Conservation (phyloP, 257 asterid species). For the Linaria vulgaris region DNA sequence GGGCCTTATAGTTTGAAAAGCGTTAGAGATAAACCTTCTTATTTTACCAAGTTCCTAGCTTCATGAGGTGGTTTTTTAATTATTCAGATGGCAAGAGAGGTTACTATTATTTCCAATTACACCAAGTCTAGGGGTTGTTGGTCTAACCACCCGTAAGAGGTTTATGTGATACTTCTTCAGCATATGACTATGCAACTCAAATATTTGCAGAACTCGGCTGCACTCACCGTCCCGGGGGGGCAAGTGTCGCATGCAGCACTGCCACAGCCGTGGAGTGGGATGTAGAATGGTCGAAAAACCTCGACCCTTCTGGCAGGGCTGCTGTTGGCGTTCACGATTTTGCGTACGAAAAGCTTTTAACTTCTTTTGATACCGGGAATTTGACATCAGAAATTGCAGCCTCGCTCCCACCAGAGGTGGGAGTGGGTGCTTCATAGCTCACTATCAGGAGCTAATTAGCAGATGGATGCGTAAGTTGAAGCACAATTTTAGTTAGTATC, state of each 20-base stretch:
- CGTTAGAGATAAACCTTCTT: no score
- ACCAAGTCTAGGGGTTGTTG: no score
- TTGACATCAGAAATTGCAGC: slow-evolving; percentile 34
- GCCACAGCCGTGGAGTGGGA: slow-evolving; percentile 89
- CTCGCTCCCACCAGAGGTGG: slow-evolving; percentile 39
- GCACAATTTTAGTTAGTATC: slow-evolving; percentile 4
- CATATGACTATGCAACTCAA: background rate
- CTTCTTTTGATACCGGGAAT: slow-evolving; percentile 35
- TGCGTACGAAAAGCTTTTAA: slow-evolving; percentile 49
- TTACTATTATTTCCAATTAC: no score
- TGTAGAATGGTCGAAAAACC: slow-evolving; percentile 78
- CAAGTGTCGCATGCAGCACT: slow-evolving; percentile 92
- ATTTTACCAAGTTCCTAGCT: no score
- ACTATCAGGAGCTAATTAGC: slow-evolving; percentile 56
- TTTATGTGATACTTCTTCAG: no score
- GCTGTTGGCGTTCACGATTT: slow-evolving; percentile 87
- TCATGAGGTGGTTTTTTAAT: no score
- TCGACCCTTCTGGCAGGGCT: slow-evolving; percentile 94
- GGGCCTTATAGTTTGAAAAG: no score
- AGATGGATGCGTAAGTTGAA: background rate
- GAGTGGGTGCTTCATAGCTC: slow-evolving; percentile 43
- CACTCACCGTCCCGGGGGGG: slow-evolving; percentile 86
- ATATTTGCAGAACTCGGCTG: slow-evolving; percentile 65
- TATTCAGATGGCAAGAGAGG: no score
- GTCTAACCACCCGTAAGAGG: no score